phyloP scores from a whole-genome alignment of 257 asterid species.

The Solanum virginianum region DNA sequence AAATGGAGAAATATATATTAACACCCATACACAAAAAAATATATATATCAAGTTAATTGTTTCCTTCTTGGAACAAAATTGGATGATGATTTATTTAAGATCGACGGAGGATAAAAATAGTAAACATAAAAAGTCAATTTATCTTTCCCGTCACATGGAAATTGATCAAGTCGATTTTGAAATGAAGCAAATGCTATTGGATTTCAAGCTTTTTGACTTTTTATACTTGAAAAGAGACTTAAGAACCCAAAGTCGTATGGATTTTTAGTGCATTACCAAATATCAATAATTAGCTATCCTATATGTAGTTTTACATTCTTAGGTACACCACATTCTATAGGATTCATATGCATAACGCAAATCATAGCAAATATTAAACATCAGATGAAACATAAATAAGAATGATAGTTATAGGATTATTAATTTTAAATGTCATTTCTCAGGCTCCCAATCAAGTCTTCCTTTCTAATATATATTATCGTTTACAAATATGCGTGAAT shows the following conservation, averaged over 20 bases:
- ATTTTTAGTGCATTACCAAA: not conserved
- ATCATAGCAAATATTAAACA: no score
- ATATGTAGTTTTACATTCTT: not conserved
- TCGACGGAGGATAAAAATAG: not conserved
- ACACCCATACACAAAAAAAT: not conserved
- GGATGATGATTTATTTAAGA: not conserved
- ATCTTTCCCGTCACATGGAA: not conserved
- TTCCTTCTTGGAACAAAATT: not conserved
- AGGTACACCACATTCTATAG: not conserved
- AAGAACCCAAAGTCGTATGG: not conserved
- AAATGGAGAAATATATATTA: not conserved
- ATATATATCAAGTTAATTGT: not conserved
- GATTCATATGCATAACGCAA: not conserved
- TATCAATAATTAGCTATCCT: constrained; percentile 11
- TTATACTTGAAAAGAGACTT: not conserved
- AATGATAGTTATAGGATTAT: no score
- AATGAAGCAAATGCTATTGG: not conserved
- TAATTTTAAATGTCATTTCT: no score
- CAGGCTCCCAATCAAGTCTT: no score
- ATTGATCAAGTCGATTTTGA: not conserved
- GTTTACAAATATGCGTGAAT: no score
- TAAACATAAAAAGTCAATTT: not conserved
- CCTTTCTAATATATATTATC: no score
- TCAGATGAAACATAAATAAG: no score
- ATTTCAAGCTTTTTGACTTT: constrained; percentile 18